A percentile compares a stretch with the other conserved stretches of the same genome.
Evolutionary conservation across 1,284 basidiomycete species (phyloP).

Genomic region (Microbotryum silenes-acaulis): DNA sequence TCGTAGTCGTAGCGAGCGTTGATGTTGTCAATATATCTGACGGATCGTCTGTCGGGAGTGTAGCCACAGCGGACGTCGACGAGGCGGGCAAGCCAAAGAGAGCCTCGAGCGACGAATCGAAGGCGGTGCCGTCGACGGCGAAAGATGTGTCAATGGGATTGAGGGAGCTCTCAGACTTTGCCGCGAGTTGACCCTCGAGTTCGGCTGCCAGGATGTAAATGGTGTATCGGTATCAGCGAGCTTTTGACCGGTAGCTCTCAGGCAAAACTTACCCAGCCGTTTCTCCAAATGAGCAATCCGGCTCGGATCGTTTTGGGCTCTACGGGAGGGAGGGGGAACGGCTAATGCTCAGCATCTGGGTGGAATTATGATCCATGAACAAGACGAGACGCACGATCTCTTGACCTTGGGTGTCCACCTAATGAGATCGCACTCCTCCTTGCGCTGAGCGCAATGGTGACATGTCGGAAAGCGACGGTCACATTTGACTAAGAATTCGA

Average conservation of each 20-base stretch:
- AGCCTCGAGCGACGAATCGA: neutral
- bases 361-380: too few species aligned
- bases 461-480: constrained; percentile 14
- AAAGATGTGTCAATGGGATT: neutral
- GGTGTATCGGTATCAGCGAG: neutral
- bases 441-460: constrained; percentile 13
- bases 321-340: neutral
- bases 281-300: constrained; percentile 3
- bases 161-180: neutral
- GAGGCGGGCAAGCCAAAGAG: neutral
- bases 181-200: neutral
- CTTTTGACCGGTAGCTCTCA: too few species aligned
- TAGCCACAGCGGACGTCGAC: too few species aligned
- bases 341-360: neutral
- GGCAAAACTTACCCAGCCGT: neutral
- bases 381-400: neutral
- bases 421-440: constrained; percentile 16
- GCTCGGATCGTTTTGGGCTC: neutral
- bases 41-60: neutral
- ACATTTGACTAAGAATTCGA: constrained; percentile 7
- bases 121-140: neutral
- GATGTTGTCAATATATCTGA: neutral
- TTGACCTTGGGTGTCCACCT: constrained; percentile 2
- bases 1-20: neutral
- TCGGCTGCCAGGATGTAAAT: neutral